Evolutionary conservation across 306 rosid species (phyloP), one percentile per base, ranked within the genome.

Genomic region (Dalbergia oliveri): DNA sequence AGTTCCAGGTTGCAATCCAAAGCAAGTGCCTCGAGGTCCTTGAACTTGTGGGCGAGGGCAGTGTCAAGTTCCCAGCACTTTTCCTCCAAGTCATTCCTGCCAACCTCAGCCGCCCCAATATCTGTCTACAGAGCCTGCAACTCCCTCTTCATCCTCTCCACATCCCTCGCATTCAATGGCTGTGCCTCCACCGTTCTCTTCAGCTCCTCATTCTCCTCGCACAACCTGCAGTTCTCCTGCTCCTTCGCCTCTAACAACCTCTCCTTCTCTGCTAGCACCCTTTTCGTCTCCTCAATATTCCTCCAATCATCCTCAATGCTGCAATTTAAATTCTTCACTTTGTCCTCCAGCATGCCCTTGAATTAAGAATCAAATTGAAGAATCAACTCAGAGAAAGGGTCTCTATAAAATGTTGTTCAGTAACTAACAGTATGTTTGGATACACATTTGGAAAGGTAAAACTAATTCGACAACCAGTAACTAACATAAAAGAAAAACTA

Each of bases 81-180:
- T 67, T 91, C 98, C 74, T 95, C 98, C 98, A 96, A 95, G 0
- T 84, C 43, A 58, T 88, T 93, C 84, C 97, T 84, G 0, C 85
- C 86, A 49, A 84, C 76, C 83, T 95, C 97, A 0, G 94, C 90
- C 37, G 91, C 98, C 1, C 84, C 88, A 13, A 73, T 85, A 34
- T 93, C 97, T 85, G 92, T 90, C 88, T 95, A 96, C n/a, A 86
- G 83, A 1, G 94, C 92, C 91, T 93, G 96, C 82, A 95, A 72
- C 63, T 95, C 99, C 69, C 89, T 93, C 89, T 60, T 93, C 99
- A 93, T 95, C 83, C 99, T 84, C 78, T 95, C 99, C 66, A 91
- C 89, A 63, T 95, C 99, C 84, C 96, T 88, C 0, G 91, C 81
- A 75, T 85, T 93, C 60, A 91, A 77, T 0, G 90, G 83, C 88